Evolutionary conservation across 805 yeast species (phyloP), one percentile per base, ranked within the genome.

Genomic region (Kazachstania africana): DNA sequence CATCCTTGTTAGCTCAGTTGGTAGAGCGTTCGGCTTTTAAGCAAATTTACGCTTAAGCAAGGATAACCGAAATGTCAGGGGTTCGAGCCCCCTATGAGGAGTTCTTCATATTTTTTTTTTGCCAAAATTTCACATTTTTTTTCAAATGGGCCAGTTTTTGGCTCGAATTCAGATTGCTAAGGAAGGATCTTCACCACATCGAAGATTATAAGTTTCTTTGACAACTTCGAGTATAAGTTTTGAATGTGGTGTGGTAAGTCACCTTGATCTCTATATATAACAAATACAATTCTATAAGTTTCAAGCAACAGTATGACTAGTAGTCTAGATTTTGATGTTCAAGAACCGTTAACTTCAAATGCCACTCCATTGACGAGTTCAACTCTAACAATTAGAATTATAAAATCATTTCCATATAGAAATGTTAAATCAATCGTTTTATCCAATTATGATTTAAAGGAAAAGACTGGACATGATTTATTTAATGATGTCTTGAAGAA

Each of bases 401-500:
- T 91, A 48, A 88, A 88, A 52, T 84, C 95, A 1, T 91, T 91
- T 53, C 88, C 91, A 16, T 83, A 80, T 59, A 68, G 95, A 59
- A 85, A 88, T 45, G 87, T 83, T 31, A 78, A 76, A 51, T 84
- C 82, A 50, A 62, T 77, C 38, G 71, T 87, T 6, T 56, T 85
- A 28, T 70, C 66, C 17, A 70, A 77, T 42, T 66, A 84, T 31
- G 81, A 91, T 55, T 68, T 91, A 47, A 69, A 75, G 37, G 61
- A 58, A 8, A 73, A 78, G 32, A 82, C 84, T 0, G 80, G 85
- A 1, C 60, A 59, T 28, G 72, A 74, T 42, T 60, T 91, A 14
- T 65, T 78, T 22, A 74, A 70, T 13, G 62, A 60, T 36, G 61
- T 78, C 8, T 44, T 61, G 26, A 43, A 65, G 28, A 56, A 57